Evolutionary conservation across 2,329 filamentous ascomycete species (phyloP).

Genomic region (Epichloe coenophiala): DNA sequence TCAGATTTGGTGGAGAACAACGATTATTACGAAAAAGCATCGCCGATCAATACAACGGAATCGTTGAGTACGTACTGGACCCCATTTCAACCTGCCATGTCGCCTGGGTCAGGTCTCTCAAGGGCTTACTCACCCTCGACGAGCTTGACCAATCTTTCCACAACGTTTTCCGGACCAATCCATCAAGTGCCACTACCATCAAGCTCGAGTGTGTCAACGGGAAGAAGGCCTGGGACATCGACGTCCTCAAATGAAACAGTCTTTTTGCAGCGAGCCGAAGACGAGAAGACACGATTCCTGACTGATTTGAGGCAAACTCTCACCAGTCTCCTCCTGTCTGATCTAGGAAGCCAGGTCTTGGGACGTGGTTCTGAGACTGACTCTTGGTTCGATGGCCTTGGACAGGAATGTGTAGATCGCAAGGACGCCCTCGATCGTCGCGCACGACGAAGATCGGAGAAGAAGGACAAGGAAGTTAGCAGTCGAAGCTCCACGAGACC

Average conservation of each 20-base stretch:
- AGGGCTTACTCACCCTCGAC: slow-evolving; percentile 48
- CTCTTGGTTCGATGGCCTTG: slow-evolving; percentile 62
- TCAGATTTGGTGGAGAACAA: slow-evolving; percentile 57
- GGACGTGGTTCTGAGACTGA: slow-evolving; percentile 88
- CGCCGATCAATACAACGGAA: slow-evolving; percentile 58
- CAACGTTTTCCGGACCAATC: slow-evolving; percentile 30
- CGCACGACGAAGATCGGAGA: slow-evolving; percentile 25
- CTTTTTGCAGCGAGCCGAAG: slow-evolving; percentile 44
- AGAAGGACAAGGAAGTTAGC: slow-evolving; percentile 28
- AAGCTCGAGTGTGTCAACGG: slow-evolving; percentile 33
- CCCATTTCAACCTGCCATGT: slow-evolving; percentile 58
- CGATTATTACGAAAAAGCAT: slow-evolving; percentile 56
- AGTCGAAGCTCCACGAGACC: slow-evolving; percentile 32
- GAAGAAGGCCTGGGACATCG: slow-evolving; percentile 45
- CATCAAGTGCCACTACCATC: slow-evolving; percentile 29
- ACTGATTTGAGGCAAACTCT: slow-evolving; percentile 64
- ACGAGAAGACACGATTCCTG: slow-evolving; percentile 69
- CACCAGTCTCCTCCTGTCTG: slow-evolving; percentile 74
- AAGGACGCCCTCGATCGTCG: slow-evolving; percentile 41
- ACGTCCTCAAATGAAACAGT: slow-evolving; percentile 56
- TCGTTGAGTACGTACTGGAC: slow-evolving; percentile 80
- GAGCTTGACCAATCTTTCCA: slow-evolving; percentile 44
- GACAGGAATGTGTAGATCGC: slow-evolving; percentile 51
- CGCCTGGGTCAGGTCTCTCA: slow-evolving; percentile 46
- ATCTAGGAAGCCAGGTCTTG: slow-evolving; percentile 77